Base-by-base conservation (phyloP, 257 asterid species). In the Primulina eburnea region DNA sequence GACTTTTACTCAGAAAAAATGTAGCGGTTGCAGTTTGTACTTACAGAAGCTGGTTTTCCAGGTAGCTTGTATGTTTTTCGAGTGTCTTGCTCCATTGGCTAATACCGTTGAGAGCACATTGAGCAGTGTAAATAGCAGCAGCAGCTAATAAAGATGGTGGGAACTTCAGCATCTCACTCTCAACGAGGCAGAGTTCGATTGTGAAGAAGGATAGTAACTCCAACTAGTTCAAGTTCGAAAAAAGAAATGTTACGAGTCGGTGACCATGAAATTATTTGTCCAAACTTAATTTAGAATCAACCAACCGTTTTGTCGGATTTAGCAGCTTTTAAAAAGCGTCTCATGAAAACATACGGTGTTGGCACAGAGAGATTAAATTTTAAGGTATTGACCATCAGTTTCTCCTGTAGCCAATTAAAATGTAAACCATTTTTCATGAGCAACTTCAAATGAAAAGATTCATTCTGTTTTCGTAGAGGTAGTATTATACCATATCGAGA, bases 71-170 rank as follows among this genome's bases (percentile, higher is more conserved):
- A 68, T 94, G 86, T 77, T 32, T 78, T 78, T 89, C 90, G 12
- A 89, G 68, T 16, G 97, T 85, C 79, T 75, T 84, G 70, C 80
- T 85, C 99, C 99, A 94, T 63, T 79, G 71, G 77, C 61, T 82
- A 24, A 52, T 28, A 10, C 96, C 93, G 30, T 37, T 72, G 60
- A 90, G 76, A 32, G 88, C 76, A 65, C 89, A 85, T 33, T 89
- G 88, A 1, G 97, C 96, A 5, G 99, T 89, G 47, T 82, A 94
- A 64, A 94, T 75, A 2, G 99, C 97, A 30, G 96, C 97, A 10
- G 97, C 97, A 17, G 99, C 99, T 69, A 94, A 62, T 35, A 85
- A 60, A 4, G 99, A 94, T 26, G 97, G 97, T 18, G 84, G 84
- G 86, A 82, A 94, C 33, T 73, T 77, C 18, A 94, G 91, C 97